These are phyloP conservation scores for Beta macrorhiza DNA, from an alignment of 179 eudicot species.

Conservation along the genomic window DNA sequence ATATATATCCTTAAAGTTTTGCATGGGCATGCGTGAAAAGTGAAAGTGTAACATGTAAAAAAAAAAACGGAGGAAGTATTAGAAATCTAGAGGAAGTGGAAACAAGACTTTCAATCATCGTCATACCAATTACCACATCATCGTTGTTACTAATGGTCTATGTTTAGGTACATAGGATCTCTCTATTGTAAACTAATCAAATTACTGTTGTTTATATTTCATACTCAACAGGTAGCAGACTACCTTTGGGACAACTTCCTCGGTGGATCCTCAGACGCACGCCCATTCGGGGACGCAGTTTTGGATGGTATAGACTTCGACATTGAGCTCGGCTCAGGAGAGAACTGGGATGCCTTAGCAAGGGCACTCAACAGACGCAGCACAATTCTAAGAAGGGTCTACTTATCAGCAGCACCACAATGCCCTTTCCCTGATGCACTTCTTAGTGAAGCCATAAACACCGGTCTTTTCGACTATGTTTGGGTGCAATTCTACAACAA, in stretches of 20 bases:
- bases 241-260: constrained; percentile 46
- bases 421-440: constrained; percentile 44
- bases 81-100: too few species aligned
- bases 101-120: too few species aligned
- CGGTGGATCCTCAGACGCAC: constrained; percentile 30
- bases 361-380: constrained; percentile 14
- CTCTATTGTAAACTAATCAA: neutral
- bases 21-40: too few species aligned
- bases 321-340: constrained; percentile 31
- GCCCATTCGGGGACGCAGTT: constrained; percentile 36
- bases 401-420: constrained; percentile 58
- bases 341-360: constrained; percentile 32
- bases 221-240: constrained; percentile 17
- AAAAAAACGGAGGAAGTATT: too few species aligned
- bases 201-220: neutral
- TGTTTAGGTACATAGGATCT: too few species aligned
- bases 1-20: too few species aligned
- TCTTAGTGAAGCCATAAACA: constrained; percentile 38
- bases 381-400: constrained; percentile 30
- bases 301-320: constrained; percentile 50
- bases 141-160: too few species aligned
- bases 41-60: too few species aligned
- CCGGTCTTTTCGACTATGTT: constrained; percentile 43
- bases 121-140: too few species aligned
- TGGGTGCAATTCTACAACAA: constrained; percentile 72